Percentiles rank a stretch among this genome's conserved stretches.
Evolutionary conservation across 805 yeast species (phyloP).

Genomic region (Wickerhamiella cacticola): DNA sequence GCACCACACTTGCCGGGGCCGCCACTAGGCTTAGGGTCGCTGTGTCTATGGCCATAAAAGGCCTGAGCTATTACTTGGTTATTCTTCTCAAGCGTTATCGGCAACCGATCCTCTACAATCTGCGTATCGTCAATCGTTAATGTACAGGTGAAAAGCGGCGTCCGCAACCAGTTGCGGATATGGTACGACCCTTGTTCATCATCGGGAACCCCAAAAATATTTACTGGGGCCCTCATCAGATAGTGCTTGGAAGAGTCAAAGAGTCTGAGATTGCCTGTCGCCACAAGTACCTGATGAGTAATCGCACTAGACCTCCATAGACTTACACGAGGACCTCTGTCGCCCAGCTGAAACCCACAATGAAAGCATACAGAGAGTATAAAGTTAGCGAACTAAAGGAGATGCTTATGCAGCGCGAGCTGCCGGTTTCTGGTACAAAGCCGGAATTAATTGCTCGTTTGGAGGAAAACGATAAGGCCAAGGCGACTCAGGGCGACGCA

Average conservation of each 20-base stretch:
- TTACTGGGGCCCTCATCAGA: conserved; percentile 9
- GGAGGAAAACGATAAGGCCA: conserved; percentile 40
- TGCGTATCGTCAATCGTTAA: neutral
- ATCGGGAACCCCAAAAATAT: conserved; percentile 9
- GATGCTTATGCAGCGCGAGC: conserved; percentile 49
- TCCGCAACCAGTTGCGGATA: conserved; percentile 10
- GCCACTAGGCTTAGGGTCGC: too few species aligned
- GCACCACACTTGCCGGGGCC: too few species aligned
- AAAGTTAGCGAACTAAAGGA: conserved; percentile 73
- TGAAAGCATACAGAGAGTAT: conserved; percentile 19
- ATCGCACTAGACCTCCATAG: neutral
- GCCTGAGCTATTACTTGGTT: conserved; percentile 31
- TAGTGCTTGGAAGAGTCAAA: too few species aligned
- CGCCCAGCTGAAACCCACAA: too few species aligned
- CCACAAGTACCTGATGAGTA: neutral
- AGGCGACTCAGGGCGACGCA: conserved; percentile 16
- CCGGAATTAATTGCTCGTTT: conserved; percentile 59
- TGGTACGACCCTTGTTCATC: neutral
- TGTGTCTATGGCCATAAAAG: too few species aligned
- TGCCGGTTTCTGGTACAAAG: conserved; percentile 67
- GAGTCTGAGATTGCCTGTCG: too few species aligned
- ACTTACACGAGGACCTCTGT: too few species aligned
- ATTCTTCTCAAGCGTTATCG: conserved; percentile 26
- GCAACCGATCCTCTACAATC: conserved; percentile 10
- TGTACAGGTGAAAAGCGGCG: conserved; percentile 11